phyloP scores from a whole-genome alignment of 2,329 filamentous ascomycete genomes.

The Ascochyta clinopodiicola region DNA sequence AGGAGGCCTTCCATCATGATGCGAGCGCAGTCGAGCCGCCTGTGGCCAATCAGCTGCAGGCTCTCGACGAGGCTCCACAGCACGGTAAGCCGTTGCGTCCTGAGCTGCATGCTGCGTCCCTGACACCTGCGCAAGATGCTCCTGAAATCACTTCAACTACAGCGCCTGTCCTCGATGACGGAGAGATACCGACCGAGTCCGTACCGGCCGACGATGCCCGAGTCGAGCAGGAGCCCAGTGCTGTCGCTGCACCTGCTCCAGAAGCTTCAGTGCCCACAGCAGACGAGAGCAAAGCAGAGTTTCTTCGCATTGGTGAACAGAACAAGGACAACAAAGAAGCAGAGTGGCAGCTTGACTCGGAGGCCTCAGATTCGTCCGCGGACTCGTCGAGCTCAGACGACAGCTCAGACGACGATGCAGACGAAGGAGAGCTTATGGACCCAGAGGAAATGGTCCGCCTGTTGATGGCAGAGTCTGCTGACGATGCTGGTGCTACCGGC shows the following conservation, averaged over 20 bases:
- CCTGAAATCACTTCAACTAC: constrained; percentile 20
- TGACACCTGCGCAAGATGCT: constrained; percentile 33
- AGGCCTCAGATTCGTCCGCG: constrained; percentile 65
- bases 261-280: constrained; percentile 17
- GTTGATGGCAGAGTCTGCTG: constrained; percentile 83
- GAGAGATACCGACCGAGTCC: constrained; percentile 25
- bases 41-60: constrained; percentile 31
- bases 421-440: constrained; percentile 70
- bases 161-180: constrained; percentile 22
- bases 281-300: constrained; percentile 48
- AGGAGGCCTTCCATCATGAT: constrained; percentile 39
- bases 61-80: constrained; percentile 30
- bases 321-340: constrained; percentile 63
- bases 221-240: constrained; percentile 16
- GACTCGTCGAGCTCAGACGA: constrained; percentile 58
- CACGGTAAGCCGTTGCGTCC: constrained; percentile 36
- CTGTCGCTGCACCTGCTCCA: constrained; percentile 15
- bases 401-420: constrained; percentile 66
- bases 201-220: constrained; percentile 22
- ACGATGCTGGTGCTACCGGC: constrained; percentile 75
- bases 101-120: constrained; percentile 29
- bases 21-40: constrained; percentile 26
- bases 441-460: constrained; percentile 84
- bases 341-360: constrained; percentile 79
- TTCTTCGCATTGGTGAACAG: constrained; percentile 52